phyloP scores from a whole-genome alignment of 208 protist species.

The Trypanosoma boissoni region DNA sequence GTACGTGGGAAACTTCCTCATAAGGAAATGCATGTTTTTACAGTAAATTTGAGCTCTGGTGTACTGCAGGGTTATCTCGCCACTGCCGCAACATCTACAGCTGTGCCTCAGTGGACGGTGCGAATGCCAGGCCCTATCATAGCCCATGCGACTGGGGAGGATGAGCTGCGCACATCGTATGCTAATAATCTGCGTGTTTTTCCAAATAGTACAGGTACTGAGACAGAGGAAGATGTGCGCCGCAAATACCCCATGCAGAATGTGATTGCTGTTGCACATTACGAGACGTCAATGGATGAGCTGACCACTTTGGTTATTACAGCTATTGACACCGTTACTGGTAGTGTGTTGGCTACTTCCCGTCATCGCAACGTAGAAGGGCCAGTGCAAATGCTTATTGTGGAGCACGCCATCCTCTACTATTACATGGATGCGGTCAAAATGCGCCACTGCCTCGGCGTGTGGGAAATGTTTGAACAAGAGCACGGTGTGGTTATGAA shows the following conservation, averaged over 20 bases:
- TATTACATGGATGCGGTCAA: slow-evolving; percentile 83
- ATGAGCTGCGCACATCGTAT: slow-evolving; percentile 42
- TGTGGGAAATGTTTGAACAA: slow-evolving; percentile 88
- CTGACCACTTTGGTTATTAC: slow-evolving; percentile 68
- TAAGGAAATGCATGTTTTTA: slow-evolving; percentile 39
- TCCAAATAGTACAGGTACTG: slow-evolving; percentile 58
- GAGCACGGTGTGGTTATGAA: slow-evolving; percentile 41
- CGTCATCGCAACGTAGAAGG: slow-evolving; percentile 79
- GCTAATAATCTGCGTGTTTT: slow-evolving; percentile 78
- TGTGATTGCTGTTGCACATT: slow-evolving; percentile 76
- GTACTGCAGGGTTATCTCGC: slow-evolving; percentile 57
- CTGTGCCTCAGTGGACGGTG: slow-evolving; percentile 56
- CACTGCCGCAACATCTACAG: slow-evolving; percentile 20
- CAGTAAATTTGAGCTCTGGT: slow-evolving; percentile 31
- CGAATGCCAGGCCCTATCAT: slow-evolving; percentile 60
- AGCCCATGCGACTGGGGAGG: slow-evolving; percentile 60
- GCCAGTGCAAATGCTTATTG: slow-evolving; percentile 69
- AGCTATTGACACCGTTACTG: slow-evolving; percentile 79
- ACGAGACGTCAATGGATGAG: slow-evolving; percentile 58
- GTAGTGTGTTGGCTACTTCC: slow-evolving; percentile 68
- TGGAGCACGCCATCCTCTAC: slow-evolving; percentile 82
- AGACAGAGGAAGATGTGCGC: slow-evolving; percentile 71
- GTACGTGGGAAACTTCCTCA: slow-evolving; percentile 29
- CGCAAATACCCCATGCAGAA: slow-evolving; percentile 82
- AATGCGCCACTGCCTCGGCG: slow-evolving; percentile 80